Evolutionary conservation across 169 alveolate species (phyloP), one percentile per base, ranked within the genome.

Genomic region (Babesia ovata): DNA sequence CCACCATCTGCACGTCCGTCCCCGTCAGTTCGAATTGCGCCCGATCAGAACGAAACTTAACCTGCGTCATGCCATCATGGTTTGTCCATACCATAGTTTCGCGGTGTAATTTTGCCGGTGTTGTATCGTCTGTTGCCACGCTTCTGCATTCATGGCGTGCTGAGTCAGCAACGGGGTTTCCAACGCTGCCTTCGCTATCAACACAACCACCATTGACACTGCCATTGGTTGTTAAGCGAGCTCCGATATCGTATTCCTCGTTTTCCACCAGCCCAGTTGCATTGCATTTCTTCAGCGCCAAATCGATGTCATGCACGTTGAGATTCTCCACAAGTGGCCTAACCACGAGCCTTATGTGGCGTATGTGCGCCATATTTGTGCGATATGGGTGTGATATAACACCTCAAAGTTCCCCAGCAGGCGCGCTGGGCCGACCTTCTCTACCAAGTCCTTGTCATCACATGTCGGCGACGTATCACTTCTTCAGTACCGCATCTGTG

Each of bases 11-110:
- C 16, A 77, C 57, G 4, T 77, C 46, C 8, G 52, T 77, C 11
- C 74, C 71, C 57, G 52, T 45, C 9, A 77, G 49, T 29, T 70
- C 66, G 49, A 77, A 56, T 19, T 67, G 45, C 24, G 19, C 46
- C 8, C 21, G 19, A 14, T 65, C 61, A 10, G 86, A 63, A 19
- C 61, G 59, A 52, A 77, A 57, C 42, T 46, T 50, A 26, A 53
- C 60, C 6, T 49, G 52, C 44, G 46, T 33, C 22, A 14, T n/a
- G 0, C 56, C 65, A 67, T 50, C 65, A 28, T 19, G 21, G 17
- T 24, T 28, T 3, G 58, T 28, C 21, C 28, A n/a, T 24, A 4
- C 46, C n/a, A 67, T 8, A 7, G 76, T 52, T 6, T 54, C 76
- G 16, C 39, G 63, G 17, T 67, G 13, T 13, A 67, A 66, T 11